Base-by-base conservation (phyloP, 2,329 filamentous ascomycete genomes). In the Sphaerulina populicola region DNA sequence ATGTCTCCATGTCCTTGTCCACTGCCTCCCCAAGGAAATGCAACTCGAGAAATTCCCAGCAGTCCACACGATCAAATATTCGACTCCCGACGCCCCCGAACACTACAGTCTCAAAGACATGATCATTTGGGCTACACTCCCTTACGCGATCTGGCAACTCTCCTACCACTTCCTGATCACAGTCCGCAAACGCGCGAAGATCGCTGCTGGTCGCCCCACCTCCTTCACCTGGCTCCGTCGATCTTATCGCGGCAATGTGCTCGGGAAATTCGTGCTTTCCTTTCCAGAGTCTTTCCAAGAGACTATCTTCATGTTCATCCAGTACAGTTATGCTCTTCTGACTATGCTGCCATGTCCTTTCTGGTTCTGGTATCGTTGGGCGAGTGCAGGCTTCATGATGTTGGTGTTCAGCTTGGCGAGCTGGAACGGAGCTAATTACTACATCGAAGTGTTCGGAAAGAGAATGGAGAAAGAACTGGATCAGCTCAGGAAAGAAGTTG, bases 391-490 rank as follows among this genome's bases (percentile, higher is more conserved):
- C 0, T 98, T 96, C 70, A 75, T 98, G 41, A 75, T 84, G 49
- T 72, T 80, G 2, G 82, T 98, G n/a, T 97, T 98, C 65, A 77
- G 81, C 39, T 96, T 90, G 89, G 94, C 88, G 61, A 85, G 96
- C 50, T 94, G 96, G 73, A 98, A 98, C 62, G 93, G 93, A 30
- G 88, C 93, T 14, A 97, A 90, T 0, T 98, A 86, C 69, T 98
- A 98, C 70, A 97, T 98, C 64, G 93, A 98, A 62, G 88, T 97
- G 1, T 98, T 97, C 67, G 93, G 94, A 48, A 94, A 87, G 63
- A 82, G 90, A 2, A 97, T 98, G 75, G 88, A 98, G 74, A 95
- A 91, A 66, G 93, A 98, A 69, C 76, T 98, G 10, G 90, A 98
- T 66, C 79, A 84, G 47, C 79, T 98, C 72, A 90, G 86, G 70